Conservation (phyloP, 2,329 filamentous ascomycete species). For the Fusarium illudens region DNA sequence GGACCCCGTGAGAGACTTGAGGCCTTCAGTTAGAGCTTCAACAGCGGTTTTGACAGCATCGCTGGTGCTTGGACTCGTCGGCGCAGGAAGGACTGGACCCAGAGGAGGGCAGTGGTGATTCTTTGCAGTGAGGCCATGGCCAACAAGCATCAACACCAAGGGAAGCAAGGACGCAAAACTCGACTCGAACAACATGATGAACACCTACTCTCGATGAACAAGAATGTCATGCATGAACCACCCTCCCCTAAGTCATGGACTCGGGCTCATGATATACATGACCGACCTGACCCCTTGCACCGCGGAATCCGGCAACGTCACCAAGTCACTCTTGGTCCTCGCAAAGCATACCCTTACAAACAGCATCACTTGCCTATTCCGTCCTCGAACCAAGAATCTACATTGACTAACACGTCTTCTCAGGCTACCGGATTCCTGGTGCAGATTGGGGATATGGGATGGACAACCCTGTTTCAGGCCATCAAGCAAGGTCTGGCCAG, state of each 20-base stretch:
- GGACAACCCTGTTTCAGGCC: background rate
- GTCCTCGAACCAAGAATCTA: background rate
- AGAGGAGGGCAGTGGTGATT: conserved; percentile 16
- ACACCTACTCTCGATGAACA: background rate
- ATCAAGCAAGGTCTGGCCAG: background rate
- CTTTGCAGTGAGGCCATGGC: conserved; percentile 12
- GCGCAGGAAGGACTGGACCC: conserved; percentile 8
- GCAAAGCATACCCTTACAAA: background rate
- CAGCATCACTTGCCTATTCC: background rate
- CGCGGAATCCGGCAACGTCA: background rate
- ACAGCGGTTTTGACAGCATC: background rate
- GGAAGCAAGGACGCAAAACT: background rate
- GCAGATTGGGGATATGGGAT: background rate
- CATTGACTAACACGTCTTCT: background rate
- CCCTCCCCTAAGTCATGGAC: background rate
- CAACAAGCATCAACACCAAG: background rate
- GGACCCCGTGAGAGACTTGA: background rate
- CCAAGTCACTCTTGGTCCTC: background rate
- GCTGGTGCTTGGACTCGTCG: background rate
- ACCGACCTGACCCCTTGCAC: background rate
- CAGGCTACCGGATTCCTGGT: background rate
- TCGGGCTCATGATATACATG: background rate
- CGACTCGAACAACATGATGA: background rate
- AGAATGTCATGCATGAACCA: background rate
- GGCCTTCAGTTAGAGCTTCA: background rate